phyloP scores from a whole-genome alignment of 2,329 filamentous ascomycete genomes.

The Beauveria sp. region DNA sequence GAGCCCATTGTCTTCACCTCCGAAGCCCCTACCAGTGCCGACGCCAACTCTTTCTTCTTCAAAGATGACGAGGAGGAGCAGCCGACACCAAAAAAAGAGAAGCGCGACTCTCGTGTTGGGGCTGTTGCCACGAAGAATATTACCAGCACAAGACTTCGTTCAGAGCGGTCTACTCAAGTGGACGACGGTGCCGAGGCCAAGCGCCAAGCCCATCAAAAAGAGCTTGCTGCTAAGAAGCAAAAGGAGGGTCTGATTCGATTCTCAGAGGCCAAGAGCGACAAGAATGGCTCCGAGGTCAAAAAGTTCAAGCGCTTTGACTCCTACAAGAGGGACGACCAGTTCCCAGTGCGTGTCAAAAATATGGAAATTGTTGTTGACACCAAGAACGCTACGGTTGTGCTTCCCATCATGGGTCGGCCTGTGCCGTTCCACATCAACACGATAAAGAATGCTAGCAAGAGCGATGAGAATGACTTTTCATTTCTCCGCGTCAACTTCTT shows the following conservation, averaged over 20 bases:
- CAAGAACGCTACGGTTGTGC: slow-evolving; percentile 82
- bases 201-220: slow-evolving; percentile 86
- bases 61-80: slow-evolving; percentile 89
- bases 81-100: slow-evolving; percentile 82
- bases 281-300: slow-evolving; percentile 85
- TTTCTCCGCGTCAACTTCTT: slow-evolving; percentile 96
- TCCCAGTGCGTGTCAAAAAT: slow-evolving; percentile 75
- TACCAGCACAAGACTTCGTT: slow-evolving; percentile 84
- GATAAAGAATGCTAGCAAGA: slow-evolving; percentile 98
- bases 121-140: slow-evolving; percentile 93
- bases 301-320: slow-evolving; percentile 99
- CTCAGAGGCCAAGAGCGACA: slow-evolving; percentile 71
- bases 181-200: slow-evolving; percentile 86
- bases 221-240: slow-evolving; percentile 79
- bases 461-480: slow-evolving; percentile 87
- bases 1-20: slow-evolving; percentile 88
- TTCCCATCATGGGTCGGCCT: slow-evolving; percentile 94
- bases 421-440: slow-evolving; percentile 97
- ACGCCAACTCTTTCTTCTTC: slow-evolving; percentile 97
- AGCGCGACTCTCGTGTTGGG: slow-evolving; percentile 73
- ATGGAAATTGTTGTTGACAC: slow-evolving; percentile 83
- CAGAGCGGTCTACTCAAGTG: slow-evolving; percentile 78
- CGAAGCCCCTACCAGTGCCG: slow-evolving; percentile 82
- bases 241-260: slow-evolving; percentile 80
- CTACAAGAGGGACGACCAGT: slow-evolving; percentile 95